Conservation (phyloP, 2,329 filamentous ascomycete species). For the Scedosporium apiospermum region DNA sequence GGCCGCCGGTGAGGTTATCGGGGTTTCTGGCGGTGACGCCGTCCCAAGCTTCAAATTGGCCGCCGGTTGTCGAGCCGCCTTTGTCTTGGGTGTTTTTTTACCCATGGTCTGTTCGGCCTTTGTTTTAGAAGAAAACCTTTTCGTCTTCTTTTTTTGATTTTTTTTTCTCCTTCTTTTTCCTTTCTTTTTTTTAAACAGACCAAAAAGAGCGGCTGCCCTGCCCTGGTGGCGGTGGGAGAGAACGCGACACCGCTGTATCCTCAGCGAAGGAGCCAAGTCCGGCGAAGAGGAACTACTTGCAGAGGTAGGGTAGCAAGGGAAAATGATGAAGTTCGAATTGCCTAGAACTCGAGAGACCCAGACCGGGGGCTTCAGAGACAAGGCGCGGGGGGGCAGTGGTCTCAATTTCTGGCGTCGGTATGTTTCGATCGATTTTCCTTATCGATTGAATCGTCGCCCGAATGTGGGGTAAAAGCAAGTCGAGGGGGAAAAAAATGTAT, state of each 20-base stretch:
- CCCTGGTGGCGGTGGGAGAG: background rate
- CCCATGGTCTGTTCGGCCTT: background rate
- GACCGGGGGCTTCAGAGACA: background rate
- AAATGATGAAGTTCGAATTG: background rate
- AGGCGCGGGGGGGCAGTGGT: background rate
- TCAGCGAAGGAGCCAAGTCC: background rate
- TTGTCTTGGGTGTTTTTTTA: background rate
- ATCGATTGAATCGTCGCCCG: constrained; percentile 1
- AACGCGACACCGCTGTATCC: background rate
- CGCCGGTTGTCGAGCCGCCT: constrained; percentile 2
- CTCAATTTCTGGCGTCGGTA: background rate
- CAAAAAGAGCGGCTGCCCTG: background rate
- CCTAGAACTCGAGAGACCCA: background rate
- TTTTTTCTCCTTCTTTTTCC: background rate
- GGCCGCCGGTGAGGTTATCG: constrained; percentile 3
- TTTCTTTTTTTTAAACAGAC: background rate
- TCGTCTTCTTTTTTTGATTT: background rate
- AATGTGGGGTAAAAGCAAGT: constrained; percentile 4
- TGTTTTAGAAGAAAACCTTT: background rate
- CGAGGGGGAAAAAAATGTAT: constrained; percentile 6
- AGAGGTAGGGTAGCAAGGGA: background rate
- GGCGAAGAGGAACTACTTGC: background rate
- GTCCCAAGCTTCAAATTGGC: constrained; percentile 1
- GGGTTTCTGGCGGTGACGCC: constrained; percentile 7
- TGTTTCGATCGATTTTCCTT: background rate